phyloP scores from a whole-genome alignment of 495 filamentous ascomycete species.

The Glutinoglossum americanum region DNA sequence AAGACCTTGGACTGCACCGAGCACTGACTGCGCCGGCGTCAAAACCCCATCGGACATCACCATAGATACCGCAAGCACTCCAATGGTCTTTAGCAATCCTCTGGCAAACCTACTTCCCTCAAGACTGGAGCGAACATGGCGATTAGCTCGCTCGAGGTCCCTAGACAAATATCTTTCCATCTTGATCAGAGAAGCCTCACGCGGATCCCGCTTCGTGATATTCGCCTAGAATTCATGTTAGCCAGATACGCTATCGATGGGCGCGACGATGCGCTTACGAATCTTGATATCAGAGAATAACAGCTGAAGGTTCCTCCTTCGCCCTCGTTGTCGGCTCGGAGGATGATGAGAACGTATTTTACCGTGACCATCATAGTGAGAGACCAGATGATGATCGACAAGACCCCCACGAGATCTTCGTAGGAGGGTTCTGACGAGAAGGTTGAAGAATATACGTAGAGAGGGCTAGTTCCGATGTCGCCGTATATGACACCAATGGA shows the following conservation, averaged over 20 bases:
- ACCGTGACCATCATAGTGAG: conserved; percentile 50
- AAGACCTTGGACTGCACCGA: conserved; percentile 49
- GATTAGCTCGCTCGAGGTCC: conserved; percentile 30
- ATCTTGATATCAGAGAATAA: conserved; percentile 48
- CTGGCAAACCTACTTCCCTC: conserved; percentile 33
- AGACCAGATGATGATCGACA: conserved; percentile 56
- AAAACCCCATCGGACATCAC: conserved; percentile 47
- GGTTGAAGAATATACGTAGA: conserved; percentile 53
- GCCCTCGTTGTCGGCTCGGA: conserved; percentile 55
- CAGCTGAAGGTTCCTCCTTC: conserved; percentile 57
- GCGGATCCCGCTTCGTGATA: conserved; percentile 14
- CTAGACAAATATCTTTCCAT: conserved; percentile 37
- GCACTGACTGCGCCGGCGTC: conserved; percentile 46
- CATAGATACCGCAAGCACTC: conserved; percentile 48
- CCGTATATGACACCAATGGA: conserved; percentile 54
- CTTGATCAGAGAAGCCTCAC: conserved; percentile 14
- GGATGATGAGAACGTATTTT: conserved; percentile 49
- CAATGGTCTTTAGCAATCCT: conserved; percentile 36
- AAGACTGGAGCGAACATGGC: conserved; percentile 28
- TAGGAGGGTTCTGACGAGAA: conserved; percentile 33
- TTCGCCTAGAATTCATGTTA: background rate
- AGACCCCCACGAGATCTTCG: conserved; percentile 41
- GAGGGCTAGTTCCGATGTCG: conserved; percentile 53
- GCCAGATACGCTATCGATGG: background rate
- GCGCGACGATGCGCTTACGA: conserved; percentile 20